phyloP scores from a whole-genome alignment of 202 grass and related monocot genomes.

The Schoenoplectus tabernaemontani region DNA sequence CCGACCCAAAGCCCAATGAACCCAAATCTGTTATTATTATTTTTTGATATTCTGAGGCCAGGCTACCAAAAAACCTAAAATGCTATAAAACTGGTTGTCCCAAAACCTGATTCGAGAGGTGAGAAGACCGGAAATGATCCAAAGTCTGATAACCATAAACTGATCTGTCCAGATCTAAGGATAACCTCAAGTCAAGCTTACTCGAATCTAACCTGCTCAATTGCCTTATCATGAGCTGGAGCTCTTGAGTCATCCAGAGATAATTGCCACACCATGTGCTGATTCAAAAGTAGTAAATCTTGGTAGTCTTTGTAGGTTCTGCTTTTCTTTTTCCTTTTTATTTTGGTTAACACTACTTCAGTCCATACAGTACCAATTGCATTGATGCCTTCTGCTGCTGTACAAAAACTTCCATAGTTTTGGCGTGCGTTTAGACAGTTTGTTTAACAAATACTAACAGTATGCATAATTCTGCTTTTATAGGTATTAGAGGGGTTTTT shows the following conservation, averaged over 20 bases:
- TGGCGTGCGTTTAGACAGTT: neutral
- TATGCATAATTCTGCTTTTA: neutral
- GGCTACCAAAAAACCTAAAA: neutral
- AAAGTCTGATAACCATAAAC: neutral
- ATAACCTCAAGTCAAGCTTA: neutral
- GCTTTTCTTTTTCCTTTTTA: too few species aligned
- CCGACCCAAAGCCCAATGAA: too few species aligned
- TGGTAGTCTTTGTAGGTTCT: neutral
- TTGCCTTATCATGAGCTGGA: neutral
- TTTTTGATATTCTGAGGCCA: too few species aligned
- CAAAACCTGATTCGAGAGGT: neutral
- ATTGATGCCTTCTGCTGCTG: neutral
- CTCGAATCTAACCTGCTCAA: neutral
- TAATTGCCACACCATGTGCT: neutral
- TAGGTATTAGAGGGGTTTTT: constrained; percentile 91
- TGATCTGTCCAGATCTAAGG: neutral
- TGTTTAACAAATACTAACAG: neutral
- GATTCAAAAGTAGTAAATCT: constrained; percentile 4
- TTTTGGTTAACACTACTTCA: neutral
- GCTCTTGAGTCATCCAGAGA: neutral
- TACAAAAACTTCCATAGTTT: neutral
- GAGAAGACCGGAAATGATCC: neutral
- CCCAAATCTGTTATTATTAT: too few species aligned
- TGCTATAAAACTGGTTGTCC: neutral
- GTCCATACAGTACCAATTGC: neutral